Conservation (phyloP, 73 alveolate species). For the Tetrahymena borealis region DNA sequence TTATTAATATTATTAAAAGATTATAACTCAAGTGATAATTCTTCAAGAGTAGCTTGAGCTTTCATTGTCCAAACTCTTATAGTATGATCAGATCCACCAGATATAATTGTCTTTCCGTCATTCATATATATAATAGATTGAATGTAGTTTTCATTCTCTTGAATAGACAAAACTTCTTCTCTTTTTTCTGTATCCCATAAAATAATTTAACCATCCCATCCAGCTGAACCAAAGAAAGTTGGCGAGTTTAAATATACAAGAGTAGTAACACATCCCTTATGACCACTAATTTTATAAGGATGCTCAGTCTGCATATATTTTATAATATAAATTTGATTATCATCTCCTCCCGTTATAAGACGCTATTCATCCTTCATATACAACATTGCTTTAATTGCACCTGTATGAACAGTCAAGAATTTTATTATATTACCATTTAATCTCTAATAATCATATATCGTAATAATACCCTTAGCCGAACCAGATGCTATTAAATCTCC, state of each 20-base stretch:
- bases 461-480: neutral
- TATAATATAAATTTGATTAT: neutral
- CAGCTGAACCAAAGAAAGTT: neutral
- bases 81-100: neutral
- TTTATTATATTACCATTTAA: neutral
- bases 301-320: neutral
- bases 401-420: neutral
- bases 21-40: neutral
- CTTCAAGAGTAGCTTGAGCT: neutral
- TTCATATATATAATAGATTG: neutral
- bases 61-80: neutral
- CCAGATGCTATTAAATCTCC: neutral
- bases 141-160: neutral
- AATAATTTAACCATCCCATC: neutral
- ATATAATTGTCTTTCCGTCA: neutral
- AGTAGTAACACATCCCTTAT: neutral
- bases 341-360: neutral
- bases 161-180: neutral
- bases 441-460: neutral
- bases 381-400: neutral
- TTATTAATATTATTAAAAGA: neutral
- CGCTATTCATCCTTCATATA: neutral
- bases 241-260: neutral
- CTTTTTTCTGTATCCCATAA: neutral
- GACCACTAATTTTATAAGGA: neutral